Base-by-base conservation (phyloP, 2,329 filamentous ascomycete species). In the Sclerotinia subarctica region DNA sequence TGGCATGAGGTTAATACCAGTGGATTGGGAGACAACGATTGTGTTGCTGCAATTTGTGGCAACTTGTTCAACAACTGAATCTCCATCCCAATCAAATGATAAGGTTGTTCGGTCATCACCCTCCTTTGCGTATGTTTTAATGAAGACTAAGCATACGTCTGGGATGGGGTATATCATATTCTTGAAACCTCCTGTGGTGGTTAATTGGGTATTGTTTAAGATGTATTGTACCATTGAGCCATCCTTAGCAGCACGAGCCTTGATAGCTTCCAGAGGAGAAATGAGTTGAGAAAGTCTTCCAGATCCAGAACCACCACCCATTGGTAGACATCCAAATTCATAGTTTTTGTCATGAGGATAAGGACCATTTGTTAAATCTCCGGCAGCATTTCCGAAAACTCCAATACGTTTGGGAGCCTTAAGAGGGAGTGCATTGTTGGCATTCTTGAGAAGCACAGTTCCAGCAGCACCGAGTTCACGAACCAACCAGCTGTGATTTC, bases 61-160 rank as follows among this genome's bases (percentile, higher is more conserved):
- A 54, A 91, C 87, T 63, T 76, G 71, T 1, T 70, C 70, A 3
- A 71, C 69, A 1, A 74, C 71, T 10, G 52, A 11, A 15, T 66
- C 69, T 2, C 68, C 68, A 38, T 73, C 59, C 71, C 70, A 74
- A 24, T 74, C 71, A 10, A 65, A 38, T 35, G 70, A 54, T 0
- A 76, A 71, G 19, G 69, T 62, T 0, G 85, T 80, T 60, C 86
- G 82, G 68, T 92, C 83, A 70, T 84, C 90, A 1, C 89, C 90
- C 78, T 96, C 92, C 1, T 88, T 88, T 0, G 89, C 86, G 77
- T 89, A 91, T 11, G 82, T 84, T 74, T 90, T 90, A 70, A 86
- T 83, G 71, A 90, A 86, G 1, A 89, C 85, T 4, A 90, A 77
- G 72, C 92, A 95, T 15, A 92, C 82, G 70, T 93, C 84, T 2